These are phyloP conservation scores for Breviolum minutum DNA, from an alignment of 73 alveolate species.

Conservation along the genomic window DNA sequence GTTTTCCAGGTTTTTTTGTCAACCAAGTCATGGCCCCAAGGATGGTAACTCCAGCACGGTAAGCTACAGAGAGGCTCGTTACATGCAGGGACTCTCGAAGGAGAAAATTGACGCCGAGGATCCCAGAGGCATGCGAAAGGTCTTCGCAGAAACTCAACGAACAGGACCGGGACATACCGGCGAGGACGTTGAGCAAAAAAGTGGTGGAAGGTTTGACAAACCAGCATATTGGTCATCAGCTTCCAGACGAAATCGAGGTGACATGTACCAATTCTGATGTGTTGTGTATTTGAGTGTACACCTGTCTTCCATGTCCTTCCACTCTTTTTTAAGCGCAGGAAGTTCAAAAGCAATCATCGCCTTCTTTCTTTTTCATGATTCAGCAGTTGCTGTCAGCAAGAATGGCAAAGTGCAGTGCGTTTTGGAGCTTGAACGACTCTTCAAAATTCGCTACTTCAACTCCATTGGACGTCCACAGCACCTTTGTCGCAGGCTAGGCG, in stretches of 20 bases:
- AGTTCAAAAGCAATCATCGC: background rate
- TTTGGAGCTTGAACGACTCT: background rate
- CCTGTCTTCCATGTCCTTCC: too few species aligned
- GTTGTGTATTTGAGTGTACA: too few species aligned
- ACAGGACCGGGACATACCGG: constrained; percentile 34
- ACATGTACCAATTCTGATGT: too few species aligned
- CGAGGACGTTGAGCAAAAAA: too few species aligned
- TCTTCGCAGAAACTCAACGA: background rate
- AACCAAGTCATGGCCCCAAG: background rate
- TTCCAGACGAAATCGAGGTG: too few species aligned
- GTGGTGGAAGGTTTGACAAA: too few species aligned
- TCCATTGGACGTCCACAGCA: background rate
- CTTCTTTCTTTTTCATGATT: constrained; percentile 12
- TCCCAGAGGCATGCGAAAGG: constrained; percentile 3
- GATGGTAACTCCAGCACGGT: background rate
- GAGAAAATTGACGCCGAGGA: background rate
- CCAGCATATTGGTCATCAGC: too few species aligned
- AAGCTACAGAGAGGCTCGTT: background rate
- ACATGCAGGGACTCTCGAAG: background rate
- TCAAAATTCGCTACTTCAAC: background rate
- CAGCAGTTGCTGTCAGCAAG: constrained; percentile 16
- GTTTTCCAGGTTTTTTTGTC: background rate
- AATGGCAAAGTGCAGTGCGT: constrained; percentile 27
- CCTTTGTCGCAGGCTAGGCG: background rate
- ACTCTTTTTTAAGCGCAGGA: too few species aligned